Evolutionary conservation across 805 yeast species (phyloP), one percentile per base, ranked within the genome.

Genomic region (Wickerhamomyces chambardii): DNA sequence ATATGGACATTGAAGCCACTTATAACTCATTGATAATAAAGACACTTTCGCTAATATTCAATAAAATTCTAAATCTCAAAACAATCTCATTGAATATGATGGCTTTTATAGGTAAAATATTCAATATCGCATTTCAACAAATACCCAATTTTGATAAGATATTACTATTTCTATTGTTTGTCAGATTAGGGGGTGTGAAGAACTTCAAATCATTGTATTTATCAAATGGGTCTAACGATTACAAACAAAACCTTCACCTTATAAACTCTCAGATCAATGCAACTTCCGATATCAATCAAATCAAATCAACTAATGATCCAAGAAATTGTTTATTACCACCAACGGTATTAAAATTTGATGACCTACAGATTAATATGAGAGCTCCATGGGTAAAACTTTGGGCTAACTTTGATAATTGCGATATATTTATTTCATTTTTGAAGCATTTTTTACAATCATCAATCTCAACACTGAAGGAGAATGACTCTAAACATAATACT

Each of bases 331-430:
- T 64, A 51, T 35, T 40, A 12, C 69, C 72, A 2, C 72, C 72
- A 17, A 40, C 34, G 11, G 49, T 24, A 52, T 62, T 51, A 34
- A 43, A 24, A 77, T 79, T 7, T 71, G 75, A 31, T 48, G 62
- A 36, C 7, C 27, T 48, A 3, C 17, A 16, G 4, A 41, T 51
- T 12, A 78, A 78, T 40, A 75, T 83, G 8, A 68, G 60, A 38
- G 84, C 81, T 6, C n/a, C n/a, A n/a, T 78, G 85, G 85, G 78
- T 75, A 9, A 59, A 66, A 37, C 59, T 76, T 43, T 78, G 84
- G 84, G 63, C 68, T 36, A 59, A 66, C 34, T 57, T 68, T 37
- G 81, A 75, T 41, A 6, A 24, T 12, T 61, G 74, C 36, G 78
- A 75, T 44, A 57, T 78, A 3, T 78, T 78, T 53, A 65, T 68